Base-by-base conservation (phyloP, 805 yeast genomes). In the Debaryomyces tyrocola region DNA sequence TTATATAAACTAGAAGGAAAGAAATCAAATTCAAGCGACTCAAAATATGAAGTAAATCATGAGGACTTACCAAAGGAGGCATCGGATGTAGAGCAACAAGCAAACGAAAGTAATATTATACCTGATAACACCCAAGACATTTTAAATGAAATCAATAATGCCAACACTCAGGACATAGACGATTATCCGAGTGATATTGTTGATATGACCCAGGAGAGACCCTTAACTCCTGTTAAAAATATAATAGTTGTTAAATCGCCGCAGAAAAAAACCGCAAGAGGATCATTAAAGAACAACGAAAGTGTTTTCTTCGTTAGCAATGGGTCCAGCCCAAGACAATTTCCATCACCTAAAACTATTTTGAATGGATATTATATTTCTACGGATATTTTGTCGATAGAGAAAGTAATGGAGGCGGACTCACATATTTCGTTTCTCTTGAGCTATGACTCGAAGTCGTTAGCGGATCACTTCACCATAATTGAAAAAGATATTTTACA, bases 391-490 rank as follows among this genome's bases (percentile, higher is more conserved):
- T 49, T 77, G 37, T 58, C 67, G 33, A 66, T 78, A 40, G 73
- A 69, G 46, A 67, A 73, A 43, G 63, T 69, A 17, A 61, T 77
- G 74, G 64, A 73, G 20, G 59, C 66, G 9, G 77, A 75, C 4
- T 69, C 77, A 20, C 99, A 94, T 62, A 78, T 87, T 7, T 90
- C 97, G 2, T 92, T 94, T 60, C 77, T 91, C 29, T 73, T 94
- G 56, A 81, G 85, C 63, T 85, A 81, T 62, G 82, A 78, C 46
- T 83, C 96, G 1, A 66, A 72, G 45, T 69, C 78, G 0, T 66
- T 94, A 27, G 90, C 95, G 5, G 79, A 83, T 52, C 97, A 92
- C 52, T 75, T 92, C 65, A 92, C 98, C 0, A 62, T 88, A 41
- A 86, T 92, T 52, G 99, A 94, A 63, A 75, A 83, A 44, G 98